Percentiles rank a stretch among this genome's conserved stretches.
Conservation (phyloP, 371 early-diverging fungal species). For the Mortierella sp. region DNA sequence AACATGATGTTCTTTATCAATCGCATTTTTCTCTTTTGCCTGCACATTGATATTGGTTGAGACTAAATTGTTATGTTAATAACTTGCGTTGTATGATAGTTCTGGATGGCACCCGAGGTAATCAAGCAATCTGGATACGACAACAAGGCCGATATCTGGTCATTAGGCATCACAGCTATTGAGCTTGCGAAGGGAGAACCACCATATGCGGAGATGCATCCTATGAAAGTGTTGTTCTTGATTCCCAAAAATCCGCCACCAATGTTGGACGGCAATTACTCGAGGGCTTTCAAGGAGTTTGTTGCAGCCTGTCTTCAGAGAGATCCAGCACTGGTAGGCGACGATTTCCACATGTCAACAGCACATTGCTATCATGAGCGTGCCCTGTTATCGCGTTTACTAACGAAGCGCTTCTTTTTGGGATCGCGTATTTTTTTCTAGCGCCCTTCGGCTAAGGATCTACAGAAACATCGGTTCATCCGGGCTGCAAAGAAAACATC, state of each 20-base stretch:
- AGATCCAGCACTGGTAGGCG: slow-evolving; percentile 75
- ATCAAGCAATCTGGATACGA: slow-evolving; percentile 96
- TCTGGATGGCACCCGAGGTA: slow-evolving; percentile 99
- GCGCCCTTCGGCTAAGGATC: slow-evolving; percentile 91
- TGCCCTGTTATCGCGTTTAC: too few species aligned
- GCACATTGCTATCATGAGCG: too few species aligned
- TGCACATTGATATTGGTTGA: too few species aligned
- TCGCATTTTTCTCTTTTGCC: too few species aligned
- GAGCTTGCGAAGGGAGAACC: slow-evolving; percentile 95
- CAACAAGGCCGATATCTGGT: slow-evolving; percentile 99
- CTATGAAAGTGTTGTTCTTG: slow-evolving; percentile 92
- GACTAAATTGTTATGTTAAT: too few species aligned
- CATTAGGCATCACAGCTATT: slow-evolving; percentile 97
- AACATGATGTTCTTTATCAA: too few species aligned
- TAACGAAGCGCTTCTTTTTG: too few species aligned
- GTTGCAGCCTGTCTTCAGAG: slow-evolving; percentile 87
- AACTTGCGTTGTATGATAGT: slow-evolving; percentile 57
- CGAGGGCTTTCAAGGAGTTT: slow-evolving; percentile 92
- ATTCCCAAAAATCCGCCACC: slow-evolving; percentile 96
- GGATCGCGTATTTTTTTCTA: slow-evolving; percentile 23
- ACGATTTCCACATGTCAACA: neutral
- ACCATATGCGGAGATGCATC: slow-evolving; percentile 92
- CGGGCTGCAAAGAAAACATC: slow-evolving; percentile 81
- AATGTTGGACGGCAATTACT: slow-evolving; percentile 78
- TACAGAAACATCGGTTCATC: slow-evolving; percentile 92